These are phyloP conservation scores for Diaporthe sp. DNA, from an alignment of 2,329 filamentous ascomycete genomes.

Conservation along the genomic window DNA sequence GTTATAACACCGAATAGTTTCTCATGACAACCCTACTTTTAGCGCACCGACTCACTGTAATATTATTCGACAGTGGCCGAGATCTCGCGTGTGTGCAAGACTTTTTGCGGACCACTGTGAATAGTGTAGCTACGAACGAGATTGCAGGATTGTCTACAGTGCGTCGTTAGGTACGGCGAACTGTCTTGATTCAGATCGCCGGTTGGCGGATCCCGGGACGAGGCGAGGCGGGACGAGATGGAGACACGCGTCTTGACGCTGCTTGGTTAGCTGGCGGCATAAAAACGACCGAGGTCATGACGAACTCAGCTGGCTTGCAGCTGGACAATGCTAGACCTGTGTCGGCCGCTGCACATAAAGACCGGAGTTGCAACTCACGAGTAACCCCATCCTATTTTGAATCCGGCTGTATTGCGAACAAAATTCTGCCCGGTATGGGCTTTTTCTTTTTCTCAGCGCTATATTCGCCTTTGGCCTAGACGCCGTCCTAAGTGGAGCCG, in stretches of 20 bases:
- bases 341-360: not conserved
- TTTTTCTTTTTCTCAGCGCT: not conserved
- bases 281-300: not conserved
- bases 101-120: not conserved
- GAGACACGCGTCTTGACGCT: not conserved
- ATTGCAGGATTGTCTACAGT: conserved; percentile 8
- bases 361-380: not conserved
- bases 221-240: conserved; percentile 24
- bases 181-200: not conserved
- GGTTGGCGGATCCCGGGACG: conserved; percentile 7
- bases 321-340: not conserved
- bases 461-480: conserved; percentile 13
- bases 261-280: not conserved
- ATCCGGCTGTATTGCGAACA: not conserved
- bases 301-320: not conserved
- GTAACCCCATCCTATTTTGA: not conserved
- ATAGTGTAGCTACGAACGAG: not conserved
- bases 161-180: not conserved
- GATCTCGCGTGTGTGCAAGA: no score
- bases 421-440: not conserved
- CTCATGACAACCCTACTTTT: no score
- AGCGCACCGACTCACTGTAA: no score
- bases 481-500: conserved; percentile 18
- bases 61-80: no score
- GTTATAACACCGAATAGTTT: no score